A percentile compares a stretch with the other conserved stretches of the same genome.
These are phyloP conservation scores for Beauveria australis DNA, from an alignment of 2,329 filamentous ascomycete species.

Conservation along the genomic window DNA sequence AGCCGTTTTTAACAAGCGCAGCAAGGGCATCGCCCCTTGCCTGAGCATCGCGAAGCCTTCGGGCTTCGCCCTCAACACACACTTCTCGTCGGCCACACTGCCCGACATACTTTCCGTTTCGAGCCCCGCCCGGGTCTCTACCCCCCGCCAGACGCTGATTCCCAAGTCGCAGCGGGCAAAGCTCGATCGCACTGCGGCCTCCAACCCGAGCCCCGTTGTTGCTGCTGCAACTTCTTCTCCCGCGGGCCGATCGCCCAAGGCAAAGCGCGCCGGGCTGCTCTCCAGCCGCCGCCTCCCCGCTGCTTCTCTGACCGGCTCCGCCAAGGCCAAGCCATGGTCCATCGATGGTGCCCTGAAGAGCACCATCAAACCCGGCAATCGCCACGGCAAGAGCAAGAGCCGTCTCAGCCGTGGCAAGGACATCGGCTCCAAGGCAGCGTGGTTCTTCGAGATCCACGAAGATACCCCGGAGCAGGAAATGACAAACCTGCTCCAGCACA, in stretches of 20 bases:
- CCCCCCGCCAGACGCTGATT: conserved; percentile 38
- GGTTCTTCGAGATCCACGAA: conserved; percentile 93
- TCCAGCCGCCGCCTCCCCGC: conserved; percentile 58
- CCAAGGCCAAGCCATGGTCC: conserved; percentile 61
- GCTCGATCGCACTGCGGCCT: conserved; percentile 30
- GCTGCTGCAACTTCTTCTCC: conserved; percentile 40
- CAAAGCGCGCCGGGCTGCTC: conserved; percentile 60
- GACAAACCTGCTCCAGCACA: conserved; percentile 87
- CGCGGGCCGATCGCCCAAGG: conserved; percentile 68
- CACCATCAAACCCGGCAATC: conserved; percentile 54
- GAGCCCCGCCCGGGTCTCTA: conserved; percentile 24
- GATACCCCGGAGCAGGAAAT: conserved; percentile 86
- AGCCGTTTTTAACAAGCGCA: conserved; percentile 47
- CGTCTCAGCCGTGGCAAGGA: conserved; percentile 22
- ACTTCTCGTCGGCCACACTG: conserved; percentile 16
- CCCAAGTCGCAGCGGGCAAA: conserved; percentile 44
- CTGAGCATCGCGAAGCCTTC: conserved; percentile 43
- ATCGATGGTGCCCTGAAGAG: conserved; percentile 77
- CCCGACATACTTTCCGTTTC: conserved; percentile 22
- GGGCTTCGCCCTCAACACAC: conserved; percentile 35
- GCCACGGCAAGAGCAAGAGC: conserved; percentile 17
- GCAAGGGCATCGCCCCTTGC: conserved; percentile 40
- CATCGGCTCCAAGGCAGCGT: conserved; percentile 52
- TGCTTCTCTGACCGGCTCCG: conserved; percentile 46
- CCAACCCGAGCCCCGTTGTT: conserved; percentile 44